phyloP scores from a whole-genome alignment of 495 filamentous ascomycete species.

The Bryoglossum gracile region DNA sequence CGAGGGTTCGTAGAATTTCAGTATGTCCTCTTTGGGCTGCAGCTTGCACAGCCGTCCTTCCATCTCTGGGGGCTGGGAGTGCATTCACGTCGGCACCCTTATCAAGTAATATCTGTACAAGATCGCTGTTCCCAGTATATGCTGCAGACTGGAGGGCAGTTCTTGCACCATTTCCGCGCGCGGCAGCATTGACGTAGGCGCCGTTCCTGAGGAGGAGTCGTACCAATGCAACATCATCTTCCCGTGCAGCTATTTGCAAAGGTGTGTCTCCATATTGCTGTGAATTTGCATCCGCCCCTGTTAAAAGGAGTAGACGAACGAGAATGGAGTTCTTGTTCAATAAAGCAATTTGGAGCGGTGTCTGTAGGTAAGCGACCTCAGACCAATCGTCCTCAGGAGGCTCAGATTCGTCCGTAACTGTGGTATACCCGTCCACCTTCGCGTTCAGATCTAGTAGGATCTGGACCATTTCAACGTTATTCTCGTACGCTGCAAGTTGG shows the following conservation, averaged over 20 bases:
- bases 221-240: slow-evolving; percentile 11
- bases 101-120: slow-evolving; percentile 17
- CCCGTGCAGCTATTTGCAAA: slow-evolving; percentile 11
- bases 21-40: slow-evolving; percentile 1
- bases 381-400: slow-evolving; percentile 1
- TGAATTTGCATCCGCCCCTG: slow-evolving; percentile 1
- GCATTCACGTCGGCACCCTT: slow-evolving; percentile 19
- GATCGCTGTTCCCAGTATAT: background rate
- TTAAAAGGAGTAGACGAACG: slow-evolving; percentile 2
- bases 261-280: slow-evolving; percentile 1
- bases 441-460: slow-evolving; percentile 5
- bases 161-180: slow-evolving; percentile 1
- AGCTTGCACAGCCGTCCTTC: slow-evolving; percentile 8
- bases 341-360: slow-evolving; percentile 3
- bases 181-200: slow-evolving; percentile 10
- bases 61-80: background rate
- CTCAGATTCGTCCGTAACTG: background rate
- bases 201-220: slow-evolving; percentile 5
- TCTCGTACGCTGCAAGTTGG: slow-evolving; percentile 5
- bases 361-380: background rate
- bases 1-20: slow-evolving; percentile 10
- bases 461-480: slow-evolving; percentile 10
- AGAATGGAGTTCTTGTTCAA: background rate
- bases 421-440: slow-evolving; percentile 6
- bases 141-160: slow-evolving; percentile 19